These are phyloP conservation scores for Turnera subulata DNA, from an alignment of 345 rosid species.

Conservation along the genomic window DNA sequence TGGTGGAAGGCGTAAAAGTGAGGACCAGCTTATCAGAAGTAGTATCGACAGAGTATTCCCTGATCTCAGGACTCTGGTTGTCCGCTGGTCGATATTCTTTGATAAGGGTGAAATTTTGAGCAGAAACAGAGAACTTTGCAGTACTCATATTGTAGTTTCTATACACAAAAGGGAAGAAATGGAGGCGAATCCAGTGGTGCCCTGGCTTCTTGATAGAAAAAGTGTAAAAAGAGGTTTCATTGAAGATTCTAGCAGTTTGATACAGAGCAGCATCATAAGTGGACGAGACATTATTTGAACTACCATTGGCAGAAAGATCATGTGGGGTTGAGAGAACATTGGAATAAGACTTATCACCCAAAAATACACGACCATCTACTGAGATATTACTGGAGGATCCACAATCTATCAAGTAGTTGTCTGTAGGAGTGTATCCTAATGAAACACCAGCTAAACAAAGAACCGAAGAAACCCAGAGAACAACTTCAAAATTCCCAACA, in stretches of 20 bases:
- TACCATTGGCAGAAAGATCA: slow-evolving; percentile 9
- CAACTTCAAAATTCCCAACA: slow-evolving; percentile 7
- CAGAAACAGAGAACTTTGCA: slow-evolving; percentile 63
- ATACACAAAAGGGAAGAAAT: slow-evolving; percentile 52
- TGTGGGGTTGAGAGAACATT: slow-evolving; percentile 8
- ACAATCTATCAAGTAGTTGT: slow-evolving; percentile 56
- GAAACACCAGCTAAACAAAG: slow-evolving; percentile 32
- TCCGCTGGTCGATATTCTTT: slow-evolving; percentile 33
- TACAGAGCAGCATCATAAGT: slow-evolving; percentile 39
- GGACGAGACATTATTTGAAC: slow-evolving; percentile 23
- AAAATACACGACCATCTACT: slow-evolving; percentile 38
- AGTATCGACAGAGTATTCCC: slow-evolving; percentile 56
- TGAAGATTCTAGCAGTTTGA: slow-evolving; percentile 56
- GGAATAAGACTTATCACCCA: slow-evolving; percentile 13
- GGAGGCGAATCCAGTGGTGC: slow-evolving; percentile 66
- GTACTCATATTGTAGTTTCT: slow-evolving; percentile 38
- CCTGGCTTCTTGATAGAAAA: slow-evolving; percentile 51
- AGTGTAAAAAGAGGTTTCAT: slow-evolving; percentile 31
- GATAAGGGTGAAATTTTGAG: slow-evolving; percentile 62
- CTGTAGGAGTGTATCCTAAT: slow-evolving; percentile 40
- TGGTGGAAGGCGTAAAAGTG: slow-evolving; percentile 38
- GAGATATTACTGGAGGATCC: slow-evolving; percentile 54
- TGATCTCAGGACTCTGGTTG: slow-evolving; percentile 26
- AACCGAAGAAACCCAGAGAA: slow-evolving; percentile 28
- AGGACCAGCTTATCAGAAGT: slow-evolving; percentile 40